Conservation (phyloP, 2,329 filamentous ascomycete species). For the Cordyceps cateniannulata region DNA sequence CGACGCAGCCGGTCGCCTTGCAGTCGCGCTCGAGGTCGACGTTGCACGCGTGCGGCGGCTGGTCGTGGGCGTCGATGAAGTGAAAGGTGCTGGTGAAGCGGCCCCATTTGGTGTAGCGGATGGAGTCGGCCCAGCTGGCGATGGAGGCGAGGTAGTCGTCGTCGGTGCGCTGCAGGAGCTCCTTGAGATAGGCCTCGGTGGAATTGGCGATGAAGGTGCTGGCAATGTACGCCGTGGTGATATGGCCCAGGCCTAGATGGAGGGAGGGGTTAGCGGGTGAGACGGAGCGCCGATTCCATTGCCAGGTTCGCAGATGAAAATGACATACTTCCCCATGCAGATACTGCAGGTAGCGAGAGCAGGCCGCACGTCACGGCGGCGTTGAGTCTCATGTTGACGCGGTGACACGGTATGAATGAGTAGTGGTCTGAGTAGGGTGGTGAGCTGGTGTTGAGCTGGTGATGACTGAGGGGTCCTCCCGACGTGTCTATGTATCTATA, state of each 20-base stretch:
- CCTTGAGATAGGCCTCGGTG: conserved; percentile 51
- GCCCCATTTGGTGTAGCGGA: conserved; percentile 58
- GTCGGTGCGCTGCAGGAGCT: conserved; percentile 47
- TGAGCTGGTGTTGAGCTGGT: not conserved
- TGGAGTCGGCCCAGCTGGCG: conserved; percentile 61
- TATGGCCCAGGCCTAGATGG: conserved; percentile 53
- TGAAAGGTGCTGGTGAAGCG: conserved; percentile 57
- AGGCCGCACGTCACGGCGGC: conserved; percentile 1
- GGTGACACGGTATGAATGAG: not conserved
- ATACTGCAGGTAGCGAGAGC: conserved; percentile 8
- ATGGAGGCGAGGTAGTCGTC: conserved; percentile 55
- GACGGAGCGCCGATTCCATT: too few species aligned
- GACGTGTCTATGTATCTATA: not conserved
- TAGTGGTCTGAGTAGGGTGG: not conserved
- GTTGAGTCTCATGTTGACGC: conserved; percentile 6
- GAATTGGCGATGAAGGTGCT: conserved; percentile 50
- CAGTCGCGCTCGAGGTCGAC: conserved; percentile 57
- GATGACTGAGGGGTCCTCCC: not conserved
- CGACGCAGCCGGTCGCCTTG: conserved; percentile 54
- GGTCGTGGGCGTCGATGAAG: conserved; percentile 63
- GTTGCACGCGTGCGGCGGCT: conserved; percentile 50
- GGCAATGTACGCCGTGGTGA: conserved; percentile 58
- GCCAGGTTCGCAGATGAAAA: not conserved
- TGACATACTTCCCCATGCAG: conserved; percentile 37
- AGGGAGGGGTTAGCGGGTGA: not conserved